A percentile compares a stretch with the other conserved stretches of the same genome.
Conservation (phyloP, 345 rosid genomes). For the Syzygium oleosum region DNA sequence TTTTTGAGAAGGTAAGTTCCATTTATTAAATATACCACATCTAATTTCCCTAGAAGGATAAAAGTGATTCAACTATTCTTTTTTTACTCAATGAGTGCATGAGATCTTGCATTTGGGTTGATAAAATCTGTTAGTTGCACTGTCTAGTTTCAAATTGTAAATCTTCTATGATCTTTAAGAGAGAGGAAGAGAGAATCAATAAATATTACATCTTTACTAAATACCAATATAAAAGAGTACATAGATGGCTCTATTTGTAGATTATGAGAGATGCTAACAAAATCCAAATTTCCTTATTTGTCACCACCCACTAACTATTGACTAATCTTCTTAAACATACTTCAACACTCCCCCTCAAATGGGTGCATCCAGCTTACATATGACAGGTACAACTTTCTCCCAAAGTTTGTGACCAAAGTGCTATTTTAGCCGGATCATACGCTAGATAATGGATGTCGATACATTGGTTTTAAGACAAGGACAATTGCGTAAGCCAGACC, state of each 20-base stretch:
- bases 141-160: not conserved
- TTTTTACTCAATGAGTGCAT: not conserved
- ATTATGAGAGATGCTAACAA: not conserved
- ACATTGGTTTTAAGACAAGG: not conserved
- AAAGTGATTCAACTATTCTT: not conserved
- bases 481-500: not conserved
- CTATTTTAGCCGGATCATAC: not conserved
- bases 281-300: not conserved
- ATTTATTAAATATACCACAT: not conserved
- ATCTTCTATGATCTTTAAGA: not conserved
- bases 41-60: not conserved
- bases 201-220: not conserved
- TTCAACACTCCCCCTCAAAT: not conserved
- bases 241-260: not conserved
- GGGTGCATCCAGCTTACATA: not conserved
- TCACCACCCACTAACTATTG: not conserved
- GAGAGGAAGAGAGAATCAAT: not conserved
- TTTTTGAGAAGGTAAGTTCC: conserved; percentile 80
- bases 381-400: not conserved
- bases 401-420: not conserved
- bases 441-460: not conserved
- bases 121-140: not conserved
- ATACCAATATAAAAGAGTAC: not conserved
- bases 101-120: not conserved
- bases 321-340: not conserved